Conservation (phyloP, 805 yeast genomes). For the Kluyveromyces lactis region DNA sequence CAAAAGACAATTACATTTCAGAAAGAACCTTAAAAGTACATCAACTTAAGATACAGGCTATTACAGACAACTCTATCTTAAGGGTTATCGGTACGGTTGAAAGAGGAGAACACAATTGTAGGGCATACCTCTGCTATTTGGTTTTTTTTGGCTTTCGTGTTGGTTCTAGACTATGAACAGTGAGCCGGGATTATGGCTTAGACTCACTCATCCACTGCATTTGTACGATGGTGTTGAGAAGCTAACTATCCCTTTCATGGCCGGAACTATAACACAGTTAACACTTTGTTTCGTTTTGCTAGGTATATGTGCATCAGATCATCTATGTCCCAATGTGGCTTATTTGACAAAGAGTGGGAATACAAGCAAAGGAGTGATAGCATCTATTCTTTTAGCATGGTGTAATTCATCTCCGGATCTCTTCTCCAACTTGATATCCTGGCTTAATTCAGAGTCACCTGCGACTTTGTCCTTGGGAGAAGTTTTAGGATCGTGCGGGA, state of each 20-base stretch:
- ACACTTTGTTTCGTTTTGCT: slow-evolving; percentile 23
- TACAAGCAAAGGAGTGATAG: slow-evolving; percentile 15
- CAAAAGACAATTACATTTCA: too few species aligned
- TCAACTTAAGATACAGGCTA: too few species aligned
- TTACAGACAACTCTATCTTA: too few species aligned
- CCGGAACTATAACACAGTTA: slow-evolving; percentile 22
- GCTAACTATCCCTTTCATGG: slow-evolving; percentile 14
- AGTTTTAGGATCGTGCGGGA: slow-evolving; percentile 31
- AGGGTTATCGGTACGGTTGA: too few species aligned
- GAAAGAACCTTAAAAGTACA: too few species aligned
- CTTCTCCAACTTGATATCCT: slow-evolving; percentile 29
- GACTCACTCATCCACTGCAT: slow-evolving; percentile 22
- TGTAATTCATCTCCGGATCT: slow-evolving; percentile 32
- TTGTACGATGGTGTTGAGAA: slow-evolving; percentile 16
- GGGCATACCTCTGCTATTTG: too few species aligned
- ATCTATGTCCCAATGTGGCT: slow-evolving; percentile 29
- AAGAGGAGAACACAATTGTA: too few species aligned
- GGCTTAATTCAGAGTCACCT: slow-evolving; percentile 21
- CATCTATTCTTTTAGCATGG: slow-evolving; percentile 29
- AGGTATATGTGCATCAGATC: slow-evolving; percentile 31
- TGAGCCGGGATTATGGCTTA: slow-evolving; percentile 3
- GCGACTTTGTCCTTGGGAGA: slow-evolving; percentile 30
- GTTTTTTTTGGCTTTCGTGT: too few species aligned
- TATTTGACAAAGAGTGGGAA: slow-evolving; percentile 16
- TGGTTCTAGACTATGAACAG: neutral